Evolutionary conservation across 306 rosid species (phyloP), one percentile per base, ranked within the genome.

Genomic region (Calophaca sinica): DNA sequence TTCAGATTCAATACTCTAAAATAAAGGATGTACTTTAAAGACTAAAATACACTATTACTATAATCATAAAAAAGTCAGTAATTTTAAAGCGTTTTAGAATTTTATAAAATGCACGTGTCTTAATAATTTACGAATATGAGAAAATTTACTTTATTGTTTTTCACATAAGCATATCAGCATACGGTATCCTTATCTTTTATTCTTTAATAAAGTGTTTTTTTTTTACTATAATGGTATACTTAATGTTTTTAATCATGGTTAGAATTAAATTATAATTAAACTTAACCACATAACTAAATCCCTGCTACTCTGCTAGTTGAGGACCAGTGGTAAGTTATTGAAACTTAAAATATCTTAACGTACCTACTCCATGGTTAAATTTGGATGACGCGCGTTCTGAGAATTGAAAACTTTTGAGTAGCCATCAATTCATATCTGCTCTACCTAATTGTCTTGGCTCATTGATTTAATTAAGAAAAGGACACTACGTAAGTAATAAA

Each of bases 401-500:
- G 62, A 61, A 62, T 65, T 72, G 38, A 67, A 77, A 39, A 39
- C 77, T 70, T 82, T 84, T 70, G 79, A 75, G 88, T 69, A 67
- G 70, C 88, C 76, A 89, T 89, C 94, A 84, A 84, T 87, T 86
- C 80, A 74, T 80, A 86, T 89, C 91, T 78, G 42, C 89, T 75
- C 83, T 70, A 89, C 93, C 96, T 73, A 89, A 87, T 84, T 75
- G 81, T 41, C 83, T 60, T 49, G 53, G 84, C 71, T 69, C 75
- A 55, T 46, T 53, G 70, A 63, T 74, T 81, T 68, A 72, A 46
- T 80, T 80, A 70, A 31, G 80, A 46, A 76, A 82, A 68, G 11
- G 85, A 76, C 75, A 64, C 79, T 31, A n/a, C 39, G 59, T 67
- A 9, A 73, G n/a, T 11, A 29, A 54, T 49, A 80, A 63, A 73